phyloP scores from a whole-genome alignment of 805 yeast genomes.

The Zygotorulaspora sp. region DNA sequence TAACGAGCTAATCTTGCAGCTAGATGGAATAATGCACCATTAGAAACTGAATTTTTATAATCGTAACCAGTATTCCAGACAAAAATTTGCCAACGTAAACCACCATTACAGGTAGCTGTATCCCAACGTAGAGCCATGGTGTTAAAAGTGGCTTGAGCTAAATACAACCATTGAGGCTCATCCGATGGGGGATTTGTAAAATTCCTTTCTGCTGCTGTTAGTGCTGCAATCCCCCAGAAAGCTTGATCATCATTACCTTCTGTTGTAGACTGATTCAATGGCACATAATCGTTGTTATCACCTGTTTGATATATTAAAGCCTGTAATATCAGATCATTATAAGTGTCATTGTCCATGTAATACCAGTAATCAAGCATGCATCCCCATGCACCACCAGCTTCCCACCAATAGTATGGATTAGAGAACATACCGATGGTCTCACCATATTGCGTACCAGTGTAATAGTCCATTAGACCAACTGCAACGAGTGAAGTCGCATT shows the following conservation, averaged over 20 bases:
- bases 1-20: conserved; percentile 85
- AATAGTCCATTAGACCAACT: conserved; percentile 76
- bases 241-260: conserved; percentile 99
- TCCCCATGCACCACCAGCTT: conserved; percentile 96
- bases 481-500: conserved; percentile 58
- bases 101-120: conserved; percentile 66
- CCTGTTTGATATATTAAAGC: conserved; percentile 75
- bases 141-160: conserved; percentile 87
- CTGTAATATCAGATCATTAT: conserved; percentile 50
- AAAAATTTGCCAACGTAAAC: conserved; percentile 94
- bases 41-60: conserved; percentile 88
- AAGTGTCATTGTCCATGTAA: conserved; percentile 66
- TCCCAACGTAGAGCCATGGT: conserved; percentile 94
- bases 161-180: conserved; percentile 68
- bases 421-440: conserved; percentile 84
- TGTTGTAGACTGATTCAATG: conserved; percentile 80
- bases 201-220: conserved; percentile 88
- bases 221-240: conserved; percentile 91
- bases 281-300: conserved; percentile 71
- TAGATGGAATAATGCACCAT: conserved; percentile 81
- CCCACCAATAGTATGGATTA: conserved; percentile 97
- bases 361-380: conserved; percentile 73
- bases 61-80: conserved; percentile 92
- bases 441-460: conserved; percentile 63
- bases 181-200: conserved; percentile 62